Evolutionary conservation across 805 yeast species (phyloP).

Genomic region (Metschnikowia hibisci): DNA sequence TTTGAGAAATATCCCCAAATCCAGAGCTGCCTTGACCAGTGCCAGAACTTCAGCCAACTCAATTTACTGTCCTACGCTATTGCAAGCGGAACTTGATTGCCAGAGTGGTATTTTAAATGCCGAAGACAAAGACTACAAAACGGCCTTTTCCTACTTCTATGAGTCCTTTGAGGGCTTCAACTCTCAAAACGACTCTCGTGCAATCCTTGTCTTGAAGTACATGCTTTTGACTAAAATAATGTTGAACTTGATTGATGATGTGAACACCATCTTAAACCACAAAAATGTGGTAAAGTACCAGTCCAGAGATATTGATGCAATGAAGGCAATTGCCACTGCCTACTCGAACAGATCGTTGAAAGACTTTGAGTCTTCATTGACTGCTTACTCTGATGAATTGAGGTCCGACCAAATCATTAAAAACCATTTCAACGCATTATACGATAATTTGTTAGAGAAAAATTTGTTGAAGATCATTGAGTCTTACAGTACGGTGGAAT

Average conservation of each 20-base stretch:
- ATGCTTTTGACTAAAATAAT: conserved; percentile 91
- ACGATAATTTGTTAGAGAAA: conserved; percentile 89
- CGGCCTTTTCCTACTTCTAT: conserved; percentile 91
- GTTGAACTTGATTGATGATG: conserved; percentile 84
- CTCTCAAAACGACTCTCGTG: conserved; percentile 55
- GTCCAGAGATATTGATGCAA: conserved; percentile 87
- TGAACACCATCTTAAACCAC: conserved; percentile 69
- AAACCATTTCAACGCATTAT: conserved; percentile 86
- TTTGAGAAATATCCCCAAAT: conserved; percentile 82
- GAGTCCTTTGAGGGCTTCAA: conserved; percentile 92
- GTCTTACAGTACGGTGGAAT: conserved; percentile 94
- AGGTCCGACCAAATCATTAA: conserved; percentile 84
- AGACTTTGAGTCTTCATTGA: conserved; percentile 83
- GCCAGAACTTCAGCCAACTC: conserved; percentile 98
- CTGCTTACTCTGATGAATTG: conserved; percentile 66
- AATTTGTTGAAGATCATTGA: conserved; percentile 92
- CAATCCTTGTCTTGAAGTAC: conserved; percentile 81
- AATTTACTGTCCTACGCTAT: conserved; percentile 88
- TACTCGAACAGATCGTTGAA: conserved; percentile 84
- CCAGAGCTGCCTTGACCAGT: conserved; percentile 87
- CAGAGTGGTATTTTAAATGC: conserved; percentile 95
- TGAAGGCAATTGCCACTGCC: conserved; percentile 89
- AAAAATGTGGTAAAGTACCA: conserved; percentile 67
- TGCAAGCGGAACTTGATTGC: conserved; percentile 91
- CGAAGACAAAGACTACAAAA: conserved; percentile 93